These are phyloP conservation scores for Cryphonectria parasitica DNA, from an alignment of 2,329 filamentous ascomycete species.

Conservation along the genomic window DNA sequence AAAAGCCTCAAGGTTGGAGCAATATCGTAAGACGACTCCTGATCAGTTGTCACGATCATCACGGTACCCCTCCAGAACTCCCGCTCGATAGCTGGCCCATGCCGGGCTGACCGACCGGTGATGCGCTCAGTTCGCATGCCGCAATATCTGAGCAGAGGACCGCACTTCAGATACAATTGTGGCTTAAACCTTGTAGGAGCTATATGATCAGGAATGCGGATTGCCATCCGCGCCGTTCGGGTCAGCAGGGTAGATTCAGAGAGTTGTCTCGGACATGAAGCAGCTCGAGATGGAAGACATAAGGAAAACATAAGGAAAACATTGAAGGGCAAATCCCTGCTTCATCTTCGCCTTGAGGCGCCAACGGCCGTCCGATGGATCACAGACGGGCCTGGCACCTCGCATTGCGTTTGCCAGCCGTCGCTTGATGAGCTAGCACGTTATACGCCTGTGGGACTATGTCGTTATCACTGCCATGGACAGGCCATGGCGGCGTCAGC, in stretches of 20 bases:
- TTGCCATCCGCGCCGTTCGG: slow-evolving; percentile 67
- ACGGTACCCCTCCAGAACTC: slow-evolving; percentile 92
- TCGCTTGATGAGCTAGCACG: slow-evolving; percentile 20
- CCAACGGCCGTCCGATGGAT: slow-evolving; percentile 20
- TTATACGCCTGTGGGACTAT: slow-evolving; percentile 16
- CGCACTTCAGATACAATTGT: slow-evolving; percentile 82
- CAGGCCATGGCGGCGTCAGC: slow-evolving; percentile 1
- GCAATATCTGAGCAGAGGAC: slow-evolving; percentile 86
- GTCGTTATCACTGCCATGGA: slow-evolving; percentile 18
- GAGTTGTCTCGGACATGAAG: slow-evolving; percentile 4
- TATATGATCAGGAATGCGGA: slow-evolving; percentile 35
- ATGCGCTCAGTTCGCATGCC: slow-evolving; percentile 72
- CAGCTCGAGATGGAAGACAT: slow-evolving; percentile 11
- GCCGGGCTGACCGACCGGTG: slow-evolving; percentile 43
- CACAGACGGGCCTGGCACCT: slow-evolving; percentile 26
- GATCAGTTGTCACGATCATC: slow-evolving; percentile 92
- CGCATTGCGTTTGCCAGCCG: slow-evolving; percentile 26
- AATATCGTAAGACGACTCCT: slow-evolving; percentile 79
- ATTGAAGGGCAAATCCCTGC: neutral
- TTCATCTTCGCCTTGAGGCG: neutral
- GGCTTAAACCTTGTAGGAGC: slow-evolving; percentile 78
- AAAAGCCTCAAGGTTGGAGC: slow-evolving; percentile 82
- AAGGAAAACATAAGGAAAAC: slow-evolving; percentile 15
- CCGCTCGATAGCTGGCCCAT: slow-evolving; percentile 52
- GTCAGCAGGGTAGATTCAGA: slow-evolving; percentile 45